Conservation (phyloP, 768 basidiomycete genomes). For the Albatrellus ellisii region DNA sequence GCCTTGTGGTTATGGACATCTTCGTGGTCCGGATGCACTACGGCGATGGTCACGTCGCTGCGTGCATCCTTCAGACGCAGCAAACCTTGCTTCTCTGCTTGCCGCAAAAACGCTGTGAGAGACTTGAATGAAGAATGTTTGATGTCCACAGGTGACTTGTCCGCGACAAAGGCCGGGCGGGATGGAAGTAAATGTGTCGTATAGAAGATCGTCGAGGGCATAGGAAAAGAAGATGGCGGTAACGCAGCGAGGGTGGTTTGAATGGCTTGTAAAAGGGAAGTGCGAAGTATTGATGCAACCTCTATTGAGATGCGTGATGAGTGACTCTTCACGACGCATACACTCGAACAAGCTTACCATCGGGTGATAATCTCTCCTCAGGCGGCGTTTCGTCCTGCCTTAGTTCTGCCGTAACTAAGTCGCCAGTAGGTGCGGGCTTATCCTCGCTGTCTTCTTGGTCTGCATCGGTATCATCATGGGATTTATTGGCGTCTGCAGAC, state of each 20-base stretch:
- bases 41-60: slow-evolving; percentile 21
- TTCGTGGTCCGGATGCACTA: slow-evolving; percentile 43
- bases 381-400: slow-evolving; percentile 1
- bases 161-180: slow-evolving; percentile 51
- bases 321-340: background rate
- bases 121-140: slow-evolving; percentile 76
- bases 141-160: slow-evolving; percentile 43
- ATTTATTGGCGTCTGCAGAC: background rate
- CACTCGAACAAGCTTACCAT: slow-evolving; percentile 14
- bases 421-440: slow-evolving; percentile 17
- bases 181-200: slow-evolving; percentile 65
- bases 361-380: slow-evolving; percentile 13
- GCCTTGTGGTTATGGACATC: slow-evolving; percentile 36
- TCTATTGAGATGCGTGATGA: slow-evolving; percentile 22
- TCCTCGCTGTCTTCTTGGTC: slow-evolving; percentile 4
- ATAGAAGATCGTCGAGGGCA: slow-evolving; percentile 66
- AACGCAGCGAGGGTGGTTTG: slow-evolving; percentile 31
- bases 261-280: slow-evolving; percentile 56
- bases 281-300: slow-evolving; percentile 42
- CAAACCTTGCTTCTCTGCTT: slow-evolving; percentile 59
- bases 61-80: slow-evolving; percentile 54
- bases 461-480: background rate
- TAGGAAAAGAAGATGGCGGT: slow-evolving; percentile 50
- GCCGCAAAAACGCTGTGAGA: slow-evolving; percentile 67
- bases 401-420: background rate